Evolutionary conservation across 2,329 filamentous ascomycete genomes (phyloP).

Genomic region (Penicillium decumbens): DNA sequence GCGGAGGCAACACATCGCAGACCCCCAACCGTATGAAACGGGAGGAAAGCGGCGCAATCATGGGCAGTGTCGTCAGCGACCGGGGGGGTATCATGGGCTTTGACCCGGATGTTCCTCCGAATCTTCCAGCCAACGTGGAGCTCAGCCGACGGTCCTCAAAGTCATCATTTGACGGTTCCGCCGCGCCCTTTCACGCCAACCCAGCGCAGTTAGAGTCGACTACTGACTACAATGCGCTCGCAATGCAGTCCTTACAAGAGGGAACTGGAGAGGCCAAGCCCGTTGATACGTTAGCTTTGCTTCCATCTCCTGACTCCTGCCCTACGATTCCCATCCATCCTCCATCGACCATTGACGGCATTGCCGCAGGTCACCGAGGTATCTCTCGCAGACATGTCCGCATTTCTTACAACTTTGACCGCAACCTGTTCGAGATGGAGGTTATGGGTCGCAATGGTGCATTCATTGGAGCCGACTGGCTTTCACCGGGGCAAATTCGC

Average conservation of each 20-base stretch:
- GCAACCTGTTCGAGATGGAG: constrained; percentile 54
- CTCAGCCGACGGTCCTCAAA: constrained; percentile 49
- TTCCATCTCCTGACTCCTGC: constrained; percentile 51
- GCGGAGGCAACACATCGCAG: constrained; percentile 42
- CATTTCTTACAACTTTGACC: constrained; percentile 57
- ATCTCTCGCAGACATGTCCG: constrained; percentile 61
- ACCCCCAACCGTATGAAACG: constrained; percentile 44
- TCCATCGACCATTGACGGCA: constrained; percentile 44
- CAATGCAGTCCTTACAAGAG: constrained; percentile 42
- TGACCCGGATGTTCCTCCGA: constrained; percentile 41
- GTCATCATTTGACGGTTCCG: constrained; percentile 43
- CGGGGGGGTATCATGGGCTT: constrained; percentile 53
- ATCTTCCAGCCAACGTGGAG: constrained; percentile 34
- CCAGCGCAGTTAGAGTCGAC: constrained; percentile 37
- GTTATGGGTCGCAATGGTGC: constrained; percentile 57
- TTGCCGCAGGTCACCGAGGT: constrained; percentile 50
- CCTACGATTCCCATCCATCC: constrained; percentile 60
- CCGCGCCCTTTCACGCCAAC: constrained; percentile 34
- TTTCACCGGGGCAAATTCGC: constrained; percentile 45
- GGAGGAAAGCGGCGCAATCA: constrained; percentile 41
- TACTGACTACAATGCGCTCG: constrained; percentile 46
- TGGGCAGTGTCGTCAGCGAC: constrained; percentile 53
- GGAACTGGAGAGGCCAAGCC: constrained; percentile 37
- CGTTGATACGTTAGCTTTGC: constrained; percentile 44
- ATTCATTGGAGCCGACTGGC: constrained; percentile 51